Evolutionary conservation across 352 stramenopile species (phyloP), one percentile per base, ranked within the genome.

Genomic region (Phytophthora fragariae): DNA sequence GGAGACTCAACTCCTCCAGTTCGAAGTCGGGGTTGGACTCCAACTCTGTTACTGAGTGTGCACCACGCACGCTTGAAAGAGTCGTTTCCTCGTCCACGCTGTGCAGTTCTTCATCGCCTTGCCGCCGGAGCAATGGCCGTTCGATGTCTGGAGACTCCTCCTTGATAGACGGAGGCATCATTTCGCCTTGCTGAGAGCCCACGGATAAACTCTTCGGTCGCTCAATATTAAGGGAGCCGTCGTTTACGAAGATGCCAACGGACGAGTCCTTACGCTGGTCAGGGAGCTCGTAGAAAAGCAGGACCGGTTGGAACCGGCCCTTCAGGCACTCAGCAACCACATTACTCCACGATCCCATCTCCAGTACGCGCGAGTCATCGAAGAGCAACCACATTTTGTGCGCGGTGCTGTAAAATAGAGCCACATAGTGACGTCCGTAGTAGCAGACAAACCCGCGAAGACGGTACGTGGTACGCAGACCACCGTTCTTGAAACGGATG

Each of bases 311-410:
- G 73, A 92, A 96, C n/a, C 88, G 81, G 33, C 86, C 86, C 57
- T 92, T 93, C 33, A 94, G 71, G 71, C 86, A 94, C 78, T 95
- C 80, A 1, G 66, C 68, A 37, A 93, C 85, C n/a, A 94, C 89
- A 21, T 91, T 85, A 27, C 83, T 79, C 89, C 89, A 96, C 9
- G 83, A 70, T 21, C 89, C 89, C 39, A 96, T 85, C 57, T 94
- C 86, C 3, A 91, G 74, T 24, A 96, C 89, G 15, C 86, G 88
- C 27, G 79, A 93, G 59, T 96, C 89, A 44, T 96, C 89, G 55
- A 96, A 95, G 35, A 96, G 81, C n/a, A 95, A 65, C 89, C 89
- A 96, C 73, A 91, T 91, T 54, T 94, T 91, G 77, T 96, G 89
- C 9, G 89, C 88, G 39, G 88, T 96, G 62, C 81, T 92, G 82